phyloP scores from a whole-genome alignment of 768 basidiomycete genomes.

The Stropharia rugosoannulata region DNA sequence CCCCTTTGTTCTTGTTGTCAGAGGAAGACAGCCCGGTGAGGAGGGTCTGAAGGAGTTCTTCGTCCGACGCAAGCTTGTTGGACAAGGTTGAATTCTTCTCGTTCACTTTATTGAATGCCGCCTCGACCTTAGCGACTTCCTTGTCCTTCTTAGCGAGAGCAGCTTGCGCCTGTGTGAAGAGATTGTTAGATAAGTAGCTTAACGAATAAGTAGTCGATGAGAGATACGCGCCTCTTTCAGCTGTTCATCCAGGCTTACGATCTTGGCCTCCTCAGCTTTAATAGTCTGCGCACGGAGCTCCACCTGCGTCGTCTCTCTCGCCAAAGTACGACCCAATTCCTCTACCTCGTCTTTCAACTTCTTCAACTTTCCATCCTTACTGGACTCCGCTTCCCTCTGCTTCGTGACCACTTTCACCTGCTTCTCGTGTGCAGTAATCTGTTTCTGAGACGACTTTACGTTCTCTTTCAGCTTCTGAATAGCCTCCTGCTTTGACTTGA shows the following conservation, averaged over 20 bases:
- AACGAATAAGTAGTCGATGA: neutral
- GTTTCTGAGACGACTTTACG: slow-evolving; percentile 42
- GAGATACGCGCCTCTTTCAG: slow-evolving; percentile 54
- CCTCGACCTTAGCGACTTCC: slow-evolving; percentile 55
- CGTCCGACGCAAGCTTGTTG: slow-evolving; percentile 64
- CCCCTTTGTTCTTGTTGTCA: slow-evolving; percentile 61
- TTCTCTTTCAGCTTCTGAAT: slow-evolving; percentile 28
- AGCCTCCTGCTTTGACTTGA: slow-evolving; percentile 49
- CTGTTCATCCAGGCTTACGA: slow-evolving; percentile 50
- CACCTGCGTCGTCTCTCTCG: slow-evolving; percentile 81
- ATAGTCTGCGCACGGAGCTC: slow-evolving; percentile 79
- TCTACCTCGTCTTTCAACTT: slow-evolving; percentile 80
- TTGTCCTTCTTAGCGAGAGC: slow-evolving; percentile 57
- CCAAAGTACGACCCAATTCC: slow-evolving; percentile 74
- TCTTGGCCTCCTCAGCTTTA: slow-evolving; percentile 71
- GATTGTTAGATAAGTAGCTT: neutral
- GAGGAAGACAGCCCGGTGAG: slow-evolving; percentile 86
- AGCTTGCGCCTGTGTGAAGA: slow-evolving; percentile 48
- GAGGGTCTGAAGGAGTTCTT: slow-evolving; percentile 94
- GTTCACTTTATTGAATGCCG: slow-evolving; percentile 62
- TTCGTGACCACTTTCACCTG: slow-evolving; percentile 65
- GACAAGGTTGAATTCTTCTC: slow-evolving; percentile 63
- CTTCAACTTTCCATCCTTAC: slow-evolving; percentile 91
- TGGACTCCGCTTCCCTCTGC: slow-evolving; percentile 82
- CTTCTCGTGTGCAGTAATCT: slow-evolving; percentile 64